Evolutionary conservation across 441 rosid genomes (phyloP), one percentile per base, ranked within the genome.

Genomic region (Croton setiger): DNA sequence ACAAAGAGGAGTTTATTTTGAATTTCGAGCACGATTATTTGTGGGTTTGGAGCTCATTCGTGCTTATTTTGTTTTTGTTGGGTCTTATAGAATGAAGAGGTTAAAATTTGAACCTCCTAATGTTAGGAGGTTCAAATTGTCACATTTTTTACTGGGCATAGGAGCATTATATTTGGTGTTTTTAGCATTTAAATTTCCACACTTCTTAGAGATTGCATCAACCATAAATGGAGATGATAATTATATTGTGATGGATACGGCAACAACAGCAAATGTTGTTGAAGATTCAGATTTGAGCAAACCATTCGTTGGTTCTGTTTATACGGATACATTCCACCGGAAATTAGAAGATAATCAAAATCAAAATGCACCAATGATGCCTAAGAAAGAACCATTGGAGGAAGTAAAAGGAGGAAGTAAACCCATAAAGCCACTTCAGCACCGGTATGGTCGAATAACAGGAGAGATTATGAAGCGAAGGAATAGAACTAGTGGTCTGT

Each of bases 131-230:
- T 87, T 75, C 84, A 94, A 79, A 77, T 70, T 87, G 83, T 87
- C 97, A 45, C 97, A 91, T 84, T 72, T 89, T 15, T 74, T 89
- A 74, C 67, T 92, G 72, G 90, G 76, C 57, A 11, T 90, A 52
- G 92, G 83, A 43, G 83, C 83, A 52, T 72, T 88, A 55, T 94
- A 92, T 84, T 80, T 94, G 76, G 70, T 89, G 70, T 88, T 94
- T 72, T 77, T 91, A 67, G 90, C 91, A 21, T 82, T 84, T 33
- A 94, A 92, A 83, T 86, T 94, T 74, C 96, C 94, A 31, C 86
- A 83, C 76, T 91, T 92, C 74, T 71, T 94, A 51, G 86, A 90
- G 82, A 76, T 83, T 80, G 90, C 87, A 0, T 74, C 91, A 6
- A 60, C 85, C 80, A 68, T 91, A 73, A 83, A 91, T 78, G 91